phyloP scores from a whole-genome alignment of 257 asterid species.

The Misopates orontium region DNA sequence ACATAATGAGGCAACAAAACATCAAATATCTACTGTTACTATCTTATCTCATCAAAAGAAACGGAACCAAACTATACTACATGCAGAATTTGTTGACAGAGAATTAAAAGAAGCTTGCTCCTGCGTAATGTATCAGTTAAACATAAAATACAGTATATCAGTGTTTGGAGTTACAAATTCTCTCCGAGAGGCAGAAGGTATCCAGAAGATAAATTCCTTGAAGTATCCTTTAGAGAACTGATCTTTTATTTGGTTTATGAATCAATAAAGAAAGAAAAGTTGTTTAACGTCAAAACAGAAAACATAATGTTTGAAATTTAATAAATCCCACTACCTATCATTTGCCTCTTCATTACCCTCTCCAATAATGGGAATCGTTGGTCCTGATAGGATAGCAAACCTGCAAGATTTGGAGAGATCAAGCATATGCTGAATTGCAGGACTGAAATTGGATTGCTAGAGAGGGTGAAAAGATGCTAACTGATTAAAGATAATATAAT shows the following conservation, averaged over 20 bases:
- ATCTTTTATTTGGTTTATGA: too few species aligned
- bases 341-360: conserved; percentile 99
- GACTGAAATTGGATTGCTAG: conserved; percentile 13
- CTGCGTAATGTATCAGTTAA: neutral
- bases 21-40: neutral
- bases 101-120: neutral
- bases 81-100: neutral
- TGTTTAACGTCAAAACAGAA: conserved; percentile 9
- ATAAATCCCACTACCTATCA: conserved; percentile 62
- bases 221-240: too few species aligned
- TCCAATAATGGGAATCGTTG: conserved; percentile 96
- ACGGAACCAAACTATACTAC: neutral
- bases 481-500: conserved; percentile 18
- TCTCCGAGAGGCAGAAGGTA: too few species aligned
- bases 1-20: too few species aligned
- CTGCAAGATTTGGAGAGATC: conserved; percentile 44
- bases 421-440: conserved; percentile 11
- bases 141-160: too few species aligned
- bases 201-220: too few species aligned
- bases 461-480: conserved; percentile 25
- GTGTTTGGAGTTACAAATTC: too few species aligned
- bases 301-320: neutral
- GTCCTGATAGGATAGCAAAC: conserved; percentile 90
- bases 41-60: neutral
- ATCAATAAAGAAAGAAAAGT: too few species aligned